Conservation (phyloP, 2,329 filamentous ascomycete species). For the Penicillium sp. region DNA sequence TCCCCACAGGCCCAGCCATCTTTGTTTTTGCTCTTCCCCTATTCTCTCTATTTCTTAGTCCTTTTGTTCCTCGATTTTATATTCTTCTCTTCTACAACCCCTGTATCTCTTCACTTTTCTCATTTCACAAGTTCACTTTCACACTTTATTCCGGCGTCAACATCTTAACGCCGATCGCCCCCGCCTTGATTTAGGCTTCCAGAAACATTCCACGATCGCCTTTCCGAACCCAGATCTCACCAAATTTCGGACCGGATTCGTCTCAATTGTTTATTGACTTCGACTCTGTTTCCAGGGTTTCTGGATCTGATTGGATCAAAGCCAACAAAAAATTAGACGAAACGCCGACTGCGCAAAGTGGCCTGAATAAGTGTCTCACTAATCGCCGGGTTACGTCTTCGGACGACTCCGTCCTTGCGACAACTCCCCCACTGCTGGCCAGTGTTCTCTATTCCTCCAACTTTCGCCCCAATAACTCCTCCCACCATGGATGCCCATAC, state of each 20-base stretch:
- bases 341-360: constrained; percentile 14
- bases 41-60: neutral
- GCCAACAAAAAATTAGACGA: neutral
- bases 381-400: constrained; percentile 22
- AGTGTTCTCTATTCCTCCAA: constrained; percentile 36
- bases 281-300: neutral
- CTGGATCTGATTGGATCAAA: neutral
- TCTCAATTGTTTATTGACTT: neutral
- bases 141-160: neutral
- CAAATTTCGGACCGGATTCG: neutral
- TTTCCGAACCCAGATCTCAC: neutral
- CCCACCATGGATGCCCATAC: constrained; percentile 18
- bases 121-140: neutral
- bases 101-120: neutral
- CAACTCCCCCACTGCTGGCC: constrained; percentile 25
- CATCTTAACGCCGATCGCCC: neutral
- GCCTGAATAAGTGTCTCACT: constrained; percentile 21
- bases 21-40: constrained; percentile 9
- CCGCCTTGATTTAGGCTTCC: constrained; percentile 1
- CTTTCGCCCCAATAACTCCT: constrained; percentile 30
- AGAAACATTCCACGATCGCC: constrained; percentile 1
- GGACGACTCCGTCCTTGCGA: constrained; percentile 22
- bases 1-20: constrained; percentile 16
- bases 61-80: neutral
- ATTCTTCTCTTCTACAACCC: neutral